These are phyloP conservation scores for Ceratocystis albifundus DNA, from an alignment of 2,329 filamentous ascomycete genomes.

Conservation along the genomic window DNA sequence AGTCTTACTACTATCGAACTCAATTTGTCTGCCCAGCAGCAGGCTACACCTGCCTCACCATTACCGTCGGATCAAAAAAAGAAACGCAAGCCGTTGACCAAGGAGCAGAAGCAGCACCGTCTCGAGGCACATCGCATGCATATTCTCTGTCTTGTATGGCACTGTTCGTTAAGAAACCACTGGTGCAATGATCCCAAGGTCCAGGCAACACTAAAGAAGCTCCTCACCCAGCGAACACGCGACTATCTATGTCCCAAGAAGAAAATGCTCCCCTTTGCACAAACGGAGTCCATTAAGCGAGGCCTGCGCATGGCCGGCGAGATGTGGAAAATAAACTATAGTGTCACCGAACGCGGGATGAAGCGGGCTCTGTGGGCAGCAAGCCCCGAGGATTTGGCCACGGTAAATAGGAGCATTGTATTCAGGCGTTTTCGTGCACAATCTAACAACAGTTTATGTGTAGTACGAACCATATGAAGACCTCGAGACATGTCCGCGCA, in stretches of 20 bases:
- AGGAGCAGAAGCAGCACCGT: conserved; percentile 45
- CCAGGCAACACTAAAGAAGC: conserved; percentile 52
- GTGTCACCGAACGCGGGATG: conserved; percentile 58
- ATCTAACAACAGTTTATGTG: conserved; percentile 5
- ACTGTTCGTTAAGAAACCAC: conserved; percentile 64
- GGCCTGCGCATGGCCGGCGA: conserved; percentile 60
- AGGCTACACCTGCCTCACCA: neutral
- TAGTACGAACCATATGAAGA: conserved; percentile 49
- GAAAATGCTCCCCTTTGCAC: conserved; percentile 60
- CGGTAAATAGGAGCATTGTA: conserved; percentile 34
- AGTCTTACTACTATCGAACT: conserved; percentile 37
- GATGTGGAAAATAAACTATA: conserved; percentile 59
- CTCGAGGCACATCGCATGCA: conserved; percentile 78
- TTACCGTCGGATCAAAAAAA: neutral
- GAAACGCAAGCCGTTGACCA: conserved; percentile 41
- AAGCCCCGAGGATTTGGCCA: conserved; percentile 46
- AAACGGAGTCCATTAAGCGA: conserved; percentile 63
- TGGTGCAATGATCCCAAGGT: conserved; percentile 75
- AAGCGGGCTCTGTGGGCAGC: conserved; percentile 65
- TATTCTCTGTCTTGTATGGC: conserved; percentile 67
- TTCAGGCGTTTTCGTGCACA: neutral
- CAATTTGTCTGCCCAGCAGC: conserved; percentile 32
- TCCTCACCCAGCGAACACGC: conserved; percentile 55
- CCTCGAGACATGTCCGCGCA: conserved; percentile 56
- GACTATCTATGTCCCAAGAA: conserved; percentile 57